A percentile compares a stretch with the other conserved stretches of the same genome.
Evolutionary conservation across 805 yeast species (phyloP).

Genomic region (Wilhelminamyces savonicus): DNA sequence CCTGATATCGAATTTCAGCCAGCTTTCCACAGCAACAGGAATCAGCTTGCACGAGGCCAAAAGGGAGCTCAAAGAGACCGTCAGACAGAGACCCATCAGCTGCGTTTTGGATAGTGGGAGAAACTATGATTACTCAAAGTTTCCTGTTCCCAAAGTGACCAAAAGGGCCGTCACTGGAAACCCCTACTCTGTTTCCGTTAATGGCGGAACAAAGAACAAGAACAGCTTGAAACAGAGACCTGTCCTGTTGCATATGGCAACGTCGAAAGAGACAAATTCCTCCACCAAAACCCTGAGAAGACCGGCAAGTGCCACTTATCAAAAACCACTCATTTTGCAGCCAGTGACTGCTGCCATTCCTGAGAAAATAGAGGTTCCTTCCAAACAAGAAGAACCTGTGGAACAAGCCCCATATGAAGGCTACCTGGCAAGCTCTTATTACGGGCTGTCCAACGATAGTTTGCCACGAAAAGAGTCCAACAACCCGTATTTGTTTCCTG

Average conservation of each 20-base stretch:
- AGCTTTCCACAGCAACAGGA: not conserved
- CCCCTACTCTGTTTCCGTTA: constrained; percentile 1
- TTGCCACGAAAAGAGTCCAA: not conserved
- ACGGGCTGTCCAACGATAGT: not conserved
- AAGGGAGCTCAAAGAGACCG: constrained; percentile 10
- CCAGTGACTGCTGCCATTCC: no score
- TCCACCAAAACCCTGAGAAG: no score
- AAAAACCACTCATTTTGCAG: no score
- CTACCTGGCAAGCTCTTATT: not conserved
- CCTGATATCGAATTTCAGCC: not conserved
- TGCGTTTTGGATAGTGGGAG: constrained; percentile 18
- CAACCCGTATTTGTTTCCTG: no score
- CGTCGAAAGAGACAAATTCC: not conserved
- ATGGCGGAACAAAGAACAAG: constrained; percentile 2
- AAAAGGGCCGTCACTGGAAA: constrained; percentile 1
- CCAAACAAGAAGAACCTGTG: no score
- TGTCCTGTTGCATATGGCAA: not conserved
- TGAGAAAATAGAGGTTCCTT: no score
- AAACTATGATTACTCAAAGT: constrained; percentile 13
- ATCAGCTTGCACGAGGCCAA: constrained; percentile 4
- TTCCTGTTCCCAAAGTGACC: constrained; percentile 1
- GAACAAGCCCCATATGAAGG: no score
- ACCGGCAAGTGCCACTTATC: no score
- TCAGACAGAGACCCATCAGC: constrained; percentile 22
- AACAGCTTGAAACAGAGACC: constrained; percentile 2